Evolutionary conservation across 306 rosid species (phyloP).

Genomic region (Prunus dulcis): DNA sequence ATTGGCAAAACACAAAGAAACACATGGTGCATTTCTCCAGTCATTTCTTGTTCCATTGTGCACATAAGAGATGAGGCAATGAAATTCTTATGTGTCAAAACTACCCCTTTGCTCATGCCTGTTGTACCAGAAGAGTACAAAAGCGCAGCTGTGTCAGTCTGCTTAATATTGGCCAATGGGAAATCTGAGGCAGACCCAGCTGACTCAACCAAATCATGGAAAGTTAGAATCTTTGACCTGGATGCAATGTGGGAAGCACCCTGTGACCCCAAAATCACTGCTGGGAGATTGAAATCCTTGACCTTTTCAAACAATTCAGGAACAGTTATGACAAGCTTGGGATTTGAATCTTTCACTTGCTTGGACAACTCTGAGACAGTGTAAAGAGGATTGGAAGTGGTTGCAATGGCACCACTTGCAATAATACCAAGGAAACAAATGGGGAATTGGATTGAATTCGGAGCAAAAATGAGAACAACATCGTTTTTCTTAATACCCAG

Average conservation of each 20-base stretch:
- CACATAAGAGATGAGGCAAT: constrained; percentile 58
- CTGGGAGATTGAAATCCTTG: constrained; percentile 46
- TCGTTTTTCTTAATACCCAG: constrained; percentile 66
- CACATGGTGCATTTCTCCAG: constrained; percentile 32
- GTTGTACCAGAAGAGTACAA: constrained; percentile 91
- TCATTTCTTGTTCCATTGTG: constrained; percentile 51
- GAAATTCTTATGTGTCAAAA: constrained; percentile 67
- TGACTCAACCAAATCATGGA: constrained; percentile 39
- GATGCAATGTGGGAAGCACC: not conserved
- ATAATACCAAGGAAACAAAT: constrained; percentile 52
- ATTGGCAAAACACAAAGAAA: constrained; percentile 74
- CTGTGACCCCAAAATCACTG: constrained; percentile 39
- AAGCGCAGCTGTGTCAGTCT: constrained; percentile 67
- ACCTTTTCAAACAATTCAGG: constrained; percentile 62
- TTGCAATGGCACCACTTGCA: constrained; percentile 65
- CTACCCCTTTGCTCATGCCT: constrained; percentile 79
- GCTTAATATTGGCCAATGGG: constrained; percentile 37
- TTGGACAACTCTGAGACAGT: constrained; percentile 61
- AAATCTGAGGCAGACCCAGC: constrained; percentile 44
- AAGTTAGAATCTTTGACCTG: constrained; percentile 19
- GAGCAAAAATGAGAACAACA: constrained; percentile 74
- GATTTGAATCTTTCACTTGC: constrained; percentile 66
- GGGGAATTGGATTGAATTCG: constrained; percentile 57
- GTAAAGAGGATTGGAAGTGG: constrained; percentile 74
- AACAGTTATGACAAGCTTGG: constrained; percentile 64